Base-by-base conservation (phyloP, 495 filamentous ascomycete genomes). In the Pseudevernia furfuracea region DNA sequence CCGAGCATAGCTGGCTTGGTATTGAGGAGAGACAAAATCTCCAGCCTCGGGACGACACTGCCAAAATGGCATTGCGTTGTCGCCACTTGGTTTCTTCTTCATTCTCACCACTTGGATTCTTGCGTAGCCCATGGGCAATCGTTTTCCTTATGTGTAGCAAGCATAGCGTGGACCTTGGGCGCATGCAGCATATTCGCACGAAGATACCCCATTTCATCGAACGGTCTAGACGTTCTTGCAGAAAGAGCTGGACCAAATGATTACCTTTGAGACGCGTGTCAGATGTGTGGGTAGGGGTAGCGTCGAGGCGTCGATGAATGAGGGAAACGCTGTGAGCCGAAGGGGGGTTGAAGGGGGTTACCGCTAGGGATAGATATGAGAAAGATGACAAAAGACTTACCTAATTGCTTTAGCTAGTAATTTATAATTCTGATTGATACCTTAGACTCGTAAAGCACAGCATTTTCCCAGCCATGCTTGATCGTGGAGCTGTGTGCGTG, bases 131-230 rank as follows among this genome's bases (percentile, higher is more conserved):
- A 36, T 32, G 14, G 56, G 28, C 59, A 34, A 9, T 12, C 21
- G 15, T 46, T 46, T 43, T 39, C 1, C 28, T 57, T 63, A 14
- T 43, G 28, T 57, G 56, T 55, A 44, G 3, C 28, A 34, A 63
- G 52, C 49, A 63, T 57, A 56, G 38, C 61, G 43, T 46, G 52
- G 49, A 63, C 28, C 49, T 55, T n/a, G n/a, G 39, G 38, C 61
- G 49, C 55, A 62, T 63, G 12, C 61, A 56, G 14, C 61, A 56
- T 44, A 63, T 44, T 57, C 38, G n/a, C n/a, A n/a, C n/a, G 14
- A 30, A 62, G 60, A 63, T 63, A 63, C 61, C 61, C 49, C 36
- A 30, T 36, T n/a, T 57, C 43, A 36, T 25, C 28, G 9, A 37
- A 36, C 23, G 30, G n/a, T 38, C 28, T 15, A 19, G 49, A 43